phyloP scores from a whole-genome alignment of 768 basidiomycete species.

The Daedalea quercina region DNA sequence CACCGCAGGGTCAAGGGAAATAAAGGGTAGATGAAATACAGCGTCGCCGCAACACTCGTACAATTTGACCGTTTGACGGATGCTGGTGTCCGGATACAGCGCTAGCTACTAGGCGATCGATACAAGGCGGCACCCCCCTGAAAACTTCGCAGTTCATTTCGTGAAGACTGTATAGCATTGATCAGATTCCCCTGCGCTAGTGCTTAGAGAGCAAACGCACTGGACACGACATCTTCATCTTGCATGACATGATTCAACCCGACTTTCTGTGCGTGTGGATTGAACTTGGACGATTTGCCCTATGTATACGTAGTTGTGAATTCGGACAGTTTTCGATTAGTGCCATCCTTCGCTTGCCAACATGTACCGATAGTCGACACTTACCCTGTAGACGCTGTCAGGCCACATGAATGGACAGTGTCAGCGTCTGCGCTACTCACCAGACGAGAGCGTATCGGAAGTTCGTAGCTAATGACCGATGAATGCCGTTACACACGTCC shows the following conservation, averaged over 20 bases:
- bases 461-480: conserved; percentile 81
- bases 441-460: conserved; percentile 95
- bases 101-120: neutral
- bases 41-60: neutral
- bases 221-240: conserved; percentile 86
- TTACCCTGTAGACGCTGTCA: conserved; percentile 9
- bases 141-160: conserved; percentile 14
- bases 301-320: conserved; percentile 18
- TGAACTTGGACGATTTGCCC: conserved; percentile 94
- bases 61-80: neutral
- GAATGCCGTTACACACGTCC: conserved; percentile 90
- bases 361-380: neutral
- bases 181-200: neutral
- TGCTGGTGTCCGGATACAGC: neutral
- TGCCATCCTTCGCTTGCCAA: neutral
- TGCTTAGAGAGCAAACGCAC: conserved; percentile 37
- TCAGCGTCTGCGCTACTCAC: conserved; percentile 35
- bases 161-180: conserved; percentile 29
- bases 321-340: neutral
- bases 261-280: conserved; percentile 92
- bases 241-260: conserved; percentile 77
- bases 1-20: neutral
- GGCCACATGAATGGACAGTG: neutral
- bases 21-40: neutral
- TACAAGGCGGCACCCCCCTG: neutral